Evolutionary conservation across 495 filamentous ascomycete species (phyloP).

Genomic region (Jackrogersella multiformis): DNA sequence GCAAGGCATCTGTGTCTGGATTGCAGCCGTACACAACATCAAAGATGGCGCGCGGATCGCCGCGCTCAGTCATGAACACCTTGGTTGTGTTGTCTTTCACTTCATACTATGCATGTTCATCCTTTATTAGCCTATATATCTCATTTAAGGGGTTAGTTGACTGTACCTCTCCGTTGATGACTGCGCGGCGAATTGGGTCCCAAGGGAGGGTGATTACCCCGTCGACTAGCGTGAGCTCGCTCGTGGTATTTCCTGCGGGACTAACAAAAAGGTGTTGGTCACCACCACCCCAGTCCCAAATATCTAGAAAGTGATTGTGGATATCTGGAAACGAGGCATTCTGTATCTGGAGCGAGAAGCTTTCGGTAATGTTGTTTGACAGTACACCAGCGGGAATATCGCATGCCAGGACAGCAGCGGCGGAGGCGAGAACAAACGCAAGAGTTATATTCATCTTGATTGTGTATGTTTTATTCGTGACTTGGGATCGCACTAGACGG

Average conservation of each 20-base stretch:
- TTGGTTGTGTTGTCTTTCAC: constrained; percentile 64
- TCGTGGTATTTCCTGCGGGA: constrained; percentile 57
- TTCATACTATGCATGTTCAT: constrained; percentile 50
- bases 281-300: constrained; percentile 58
- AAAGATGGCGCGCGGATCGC: constrained; percentile 58
- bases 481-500: not conserved
- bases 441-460: constrained; percentile 28
- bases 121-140: not conserved
- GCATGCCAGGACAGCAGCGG: constrained; percentile 49
- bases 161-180: constrained; percentile 59
- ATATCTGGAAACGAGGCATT: constrained; percentile 58
- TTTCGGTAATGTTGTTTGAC: constrained; percentile 51
- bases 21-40: constrained; percentile 61
- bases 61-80: constrained; percentile 63
- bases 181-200: constrained; percentile 51
- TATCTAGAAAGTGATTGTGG: constrained; percentile 61
- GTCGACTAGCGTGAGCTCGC: constrained; percentile 56
- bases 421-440: constrained; percentile 34
- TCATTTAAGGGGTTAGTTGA: not conserved
- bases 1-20: constrained; percentile 56
- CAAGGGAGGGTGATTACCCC: constrained; percentile 52
- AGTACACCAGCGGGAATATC: constrained; percentile 49
- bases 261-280: constrained; percentile 62
- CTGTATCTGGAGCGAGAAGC: constrained; percentile 60
- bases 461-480: not conserved